Evolutionary conservation across 768 basidiomycete species (phyloP), one percentile per base, ranked within the genome.

Genomic region (Mrakia hoshinonis): DNA sequence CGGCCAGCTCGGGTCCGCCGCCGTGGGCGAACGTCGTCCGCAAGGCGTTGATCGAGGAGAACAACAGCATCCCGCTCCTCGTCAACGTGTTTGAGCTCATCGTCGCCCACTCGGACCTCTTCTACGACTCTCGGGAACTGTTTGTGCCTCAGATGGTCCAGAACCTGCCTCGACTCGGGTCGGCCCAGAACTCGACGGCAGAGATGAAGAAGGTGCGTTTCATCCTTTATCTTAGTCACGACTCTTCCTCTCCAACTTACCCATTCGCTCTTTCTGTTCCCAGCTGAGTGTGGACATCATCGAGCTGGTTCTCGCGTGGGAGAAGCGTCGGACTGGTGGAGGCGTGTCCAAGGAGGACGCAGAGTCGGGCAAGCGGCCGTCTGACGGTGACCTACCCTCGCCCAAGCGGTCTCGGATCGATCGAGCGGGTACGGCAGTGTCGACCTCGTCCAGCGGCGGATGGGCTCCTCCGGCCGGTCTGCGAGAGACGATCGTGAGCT

Each of bases 121-220:
- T 97, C 81, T 98, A 89, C 82, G 88, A 91, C 51, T 91, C 92
- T 70, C 89, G 96, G 51, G 89, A 91, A 3, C 82, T 96, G 11
- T 98, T 97, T 80, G 86, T 97, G 18, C 89, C 92, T 0, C 90
- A 93, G 77, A 93, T 99, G 81, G 90, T 94, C 49, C 89, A 89
- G 76, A 91, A 90, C 12, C 82, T 99, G 74, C 84, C 85, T 67
- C 94, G 93, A 78, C 84, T 98, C 7, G 93, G 92, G n/a, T 85
- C 94, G 77, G 84, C 87, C 22, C 80, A 85, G 3, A 75, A 77
- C 22, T 85, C 91, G 13, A 89, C 86, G 11, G 77, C 83, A 29
- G 96, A 98, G 75, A 87, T 90, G 9, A 87, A 92, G n/a, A 81
- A 87, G 64, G 70, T 67, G 1, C 29, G 65, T 67, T 31, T n/a